Evolutionary conservation across 2,329 filamentous ascomycete genomes (phyloP), one percentile per base, ranked within the genome.

Genomic region (Arthroderma sp.): DNA sequence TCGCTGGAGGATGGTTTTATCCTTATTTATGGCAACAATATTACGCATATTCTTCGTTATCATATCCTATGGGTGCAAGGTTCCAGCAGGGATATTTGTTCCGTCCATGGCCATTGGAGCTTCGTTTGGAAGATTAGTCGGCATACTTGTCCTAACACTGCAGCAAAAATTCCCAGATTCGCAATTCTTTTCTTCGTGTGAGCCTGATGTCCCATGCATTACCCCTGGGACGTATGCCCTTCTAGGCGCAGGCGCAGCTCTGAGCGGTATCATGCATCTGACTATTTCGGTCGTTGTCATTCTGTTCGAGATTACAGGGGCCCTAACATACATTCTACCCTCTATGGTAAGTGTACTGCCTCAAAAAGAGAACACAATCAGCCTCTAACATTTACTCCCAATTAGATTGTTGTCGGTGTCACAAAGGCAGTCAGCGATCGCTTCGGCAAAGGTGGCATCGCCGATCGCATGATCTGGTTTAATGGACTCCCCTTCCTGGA

Each of bases 231-330:
- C 91, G 1, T 98, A 98, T 59, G 91, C 91, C 5, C 94, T 98
- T 54, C 73, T 98, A 0, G 91, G 91, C 36, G 91, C 91, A 4
- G 91, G 81, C 0, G 89, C 91, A 1, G 85, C 91, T 0, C 71
- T 98, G 27, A 89, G 84, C 61, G 91, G 91, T 6, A 95, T 96
- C 58, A 98, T 96, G 89, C 91, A 96, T 63, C 84, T 98, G 50
- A 95, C 89, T 0, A 80, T 98, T 10, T 93, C 88, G 0, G 87
- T 98, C 6, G 89, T 95, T 2, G 91, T 98, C 57, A 98, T 98
- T 63, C 96, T 98, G 91, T 96, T 96, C 58, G 91, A 98, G 64
- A 74, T 98, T 40, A 98, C 91, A 0, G 91, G 91, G n/a, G 91
- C 91, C 5, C 69, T 96, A 48, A 94, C 88, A 1, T 98, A 98